Evolutionary conservation across 306 rosid species (phyloP).

Genomic region (Canavalia gladiata): DNA sequence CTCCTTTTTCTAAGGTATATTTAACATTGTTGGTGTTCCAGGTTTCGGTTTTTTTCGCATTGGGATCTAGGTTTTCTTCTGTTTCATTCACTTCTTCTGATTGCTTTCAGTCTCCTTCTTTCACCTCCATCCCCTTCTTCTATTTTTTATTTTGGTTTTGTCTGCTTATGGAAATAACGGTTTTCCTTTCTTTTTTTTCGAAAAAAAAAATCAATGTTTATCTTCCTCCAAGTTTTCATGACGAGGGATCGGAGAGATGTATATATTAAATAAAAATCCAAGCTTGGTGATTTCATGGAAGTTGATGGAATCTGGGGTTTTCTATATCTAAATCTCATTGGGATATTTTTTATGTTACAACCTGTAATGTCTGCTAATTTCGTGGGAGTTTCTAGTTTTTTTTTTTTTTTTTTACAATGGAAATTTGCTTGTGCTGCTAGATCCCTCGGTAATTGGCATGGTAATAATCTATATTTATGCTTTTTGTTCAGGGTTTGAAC

Average conservation of each 20-base stretch:
- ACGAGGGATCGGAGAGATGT: constrained; percentile 27
- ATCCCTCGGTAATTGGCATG: constrained; percentile 50
- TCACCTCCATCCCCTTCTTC: not conserved
- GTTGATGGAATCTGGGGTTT: constrained; percentile 48
- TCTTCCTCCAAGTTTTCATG: not conserved
- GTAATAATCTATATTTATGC: constrained; percentile 51
- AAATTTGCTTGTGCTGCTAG: constrained; percentile 46
- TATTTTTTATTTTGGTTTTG: not conserved
- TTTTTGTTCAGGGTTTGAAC: constrained; percentile 68
- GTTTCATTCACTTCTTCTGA: constrained; percentile 55
- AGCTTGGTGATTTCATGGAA: constrained; percentile 32
- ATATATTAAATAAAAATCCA: not conserved
- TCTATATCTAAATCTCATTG: constrained; percentile 42
- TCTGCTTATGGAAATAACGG: not conserved
- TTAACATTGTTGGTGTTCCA: constrained; percentile 37
- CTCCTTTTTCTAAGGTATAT: constrained; percentile 51
- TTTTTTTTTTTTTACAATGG: not conserved
- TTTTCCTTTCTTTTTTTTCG: not conserved
- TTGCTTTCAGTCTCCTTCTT: constrained; percentile 37
- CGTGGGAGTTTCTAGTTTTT: constrained; percentile 14
- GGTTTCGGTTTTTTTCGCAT: constrained; percentile 33
- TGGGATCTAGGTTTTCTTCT: constrained; percentile 49
- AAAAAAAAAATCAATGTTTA: not conserved
- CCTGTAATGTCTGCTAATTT: constrained; percentile 35
- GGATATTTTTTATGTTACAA: constrained; percentile 19